These are phyloP conservation scores for Magnolia officinalis DNA, from an alignment of 164 flowering plant genomes.

Conservation along the genomic window DNA sequence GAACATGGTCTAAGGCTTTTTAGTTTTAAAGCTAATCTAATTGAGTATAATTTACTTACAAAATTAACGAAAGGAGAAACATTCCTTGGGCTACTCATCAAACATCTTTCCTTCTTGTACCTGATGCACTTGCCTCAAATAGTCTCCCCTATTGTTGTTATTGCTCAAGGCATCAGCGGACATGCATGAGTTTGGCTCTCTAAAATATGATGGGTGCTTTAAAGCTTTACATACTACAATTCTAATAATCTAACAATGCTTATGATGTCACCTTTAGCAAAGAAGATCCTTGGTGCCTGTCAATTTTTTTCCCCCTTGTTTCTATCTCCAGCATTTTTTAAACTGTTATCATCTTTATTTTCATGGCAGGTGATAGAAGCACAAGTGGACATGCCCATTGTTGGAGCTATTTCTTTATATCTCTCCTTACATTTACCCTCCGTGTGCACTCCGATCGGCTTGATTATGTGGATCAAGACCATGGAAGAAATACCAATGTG, in stretches of 20 bases:
- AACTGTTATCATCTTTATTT: conserved; percentile 1
- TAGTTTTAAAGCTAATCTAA: too few species aligned
- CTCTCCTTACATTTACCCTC: conserved; percentile 92
- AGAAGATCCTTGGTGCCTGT: not conserved
- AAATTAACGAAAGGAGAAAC: too few species aligned
- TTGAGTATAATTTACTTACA: too few species aligned
- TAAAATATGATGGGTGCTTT: not conserved
- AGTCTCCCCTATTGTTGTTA: not conserved
- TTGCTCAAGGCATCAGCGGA: not conserved
- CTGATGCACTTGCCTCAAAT: not conserved
- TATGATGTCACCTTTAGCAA: not conserved
- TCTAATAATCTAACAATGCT: not conserved
- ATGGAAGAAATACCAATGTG: too few species aligned
- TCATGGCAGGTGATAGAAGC: conserved; percentile 88
- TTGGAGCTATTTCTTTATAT: conserved; percentile 77
- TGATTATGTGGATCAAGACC: conserved; percentile 84
- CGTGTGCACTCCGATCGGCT: conserved; percentile 98
- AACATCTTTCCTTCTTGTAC: too few species aligned
- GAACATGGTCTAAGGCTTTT: too few species aligned
- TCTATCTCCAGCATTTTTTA: not conserved
- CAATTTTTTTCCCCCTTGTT: not conserved
- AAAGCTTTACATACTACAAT: not conserved
- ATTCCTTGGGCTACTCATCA: too few species aligned
- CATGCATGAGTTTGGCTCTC: not conserved
- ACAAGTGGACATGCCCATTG: conserved; percentile 79